Evolutionary conservation across 495 filamentous ascomycete species (phyloP), one percentile per base, ranked within the genome.

Genomic region (Lophiotrema nucula): DNA sequence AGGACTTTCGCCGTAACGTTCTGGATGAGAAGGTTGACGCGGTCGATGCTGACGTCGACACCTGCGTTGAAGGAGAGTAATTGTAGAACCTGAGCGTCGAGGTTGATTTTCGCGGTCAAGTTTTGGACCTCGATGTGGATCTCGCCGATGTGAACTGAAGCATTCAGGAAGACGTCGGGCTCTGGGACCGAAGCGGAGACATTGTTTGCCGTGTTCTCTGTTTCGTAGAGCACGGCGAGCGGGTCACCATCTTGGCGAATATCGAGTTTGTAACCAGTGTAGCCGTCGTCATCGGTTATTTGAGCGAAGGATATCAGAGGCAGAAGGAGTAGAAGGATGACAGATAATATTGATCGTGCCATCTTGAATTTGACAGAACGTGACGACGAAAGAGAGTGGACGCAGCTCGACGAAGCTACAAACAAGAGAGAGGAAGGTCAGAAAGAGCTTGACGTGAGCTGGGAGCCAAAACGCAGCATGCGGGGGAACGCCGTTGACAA

Each of bases 131-230:
- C 63, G 23, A 83, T 74, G 64, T 74, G 67, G 67, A 83, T 82
- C 53, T 76, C 70, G 18, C 76, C 74, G 10, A 83, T 79, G 18
- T 71, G 70, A 0, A 83, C 77, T 0, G 71, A 72, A 3, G 80
- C 80, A 63, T 82, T 81, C 42, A 82, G 75, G 59, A 75, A 82
- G 31, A 83, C 77, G 53, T 83, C 81, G 15, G 81, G 81, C 43
- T 72, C 68, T 6, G 72, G 66, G 11, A 66, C 47, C 15, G 71
- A 69, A 8, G 73, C 56, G 26, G 67, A 70, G 18, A 74, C 72
- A 43, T 74, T 74, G 5, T 71, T 53, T 0, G 60, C 51, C 1
- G 80, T 83, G 58, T 73, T 66, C 26, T 73, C 76, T 0, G 81
- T 83, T 25, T 77, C 73, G 67, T 81, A 83, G 33, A 73, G 56